Evolutionary conservation across 2,329 filamentous ascomycete genomes (phyloP).

Genomic region (Fusarium nelsonii): DNA sequence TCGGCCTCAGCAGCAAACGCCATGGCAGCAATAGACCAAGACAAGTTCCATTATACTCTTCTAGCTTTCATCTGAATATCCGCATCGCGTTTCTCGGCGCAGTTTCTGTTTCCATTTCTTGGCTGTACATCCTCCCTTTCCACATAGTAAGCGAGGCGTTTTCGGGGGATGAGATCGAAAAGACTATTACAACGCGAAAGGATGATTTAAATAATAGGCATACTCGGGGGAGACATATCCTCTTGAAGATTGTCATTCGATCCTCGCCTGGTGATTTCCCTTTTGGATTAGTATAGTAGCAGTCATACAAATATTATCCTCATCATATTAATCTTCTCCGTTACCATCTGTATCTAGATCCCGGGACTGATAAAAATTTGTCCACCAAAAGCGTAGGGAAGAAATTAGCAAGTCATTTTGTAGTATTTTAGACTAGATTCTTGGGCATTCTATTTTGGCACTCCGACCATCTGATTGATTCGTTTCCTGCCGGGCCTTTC

Average conservation of each 20-base stretch:
- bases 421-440: too few relatives aligned
- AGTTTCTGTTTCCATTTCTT: constrained; percentile 29
- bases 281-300: constrained; percentile 46
- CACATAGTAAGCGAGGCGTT: constrained; percentile 53
- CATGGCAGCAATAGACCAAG: constrained; percentile 67
- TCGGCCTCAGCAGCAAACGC: constrained; percentile 69
- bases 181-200: constrained; percentile 31
- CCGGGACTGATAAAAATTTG: neutral
- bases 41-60: neutral
- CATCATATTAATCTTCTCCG: constrained; percentile 1
- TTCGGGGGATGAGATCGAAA: constrained; percentile 46
- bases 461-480: too few relatives aligned
- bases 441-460: too few relatives aligned
- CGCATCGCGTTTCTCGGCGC: constrained; percentile 25
- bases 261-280: constrained; percentile 30
- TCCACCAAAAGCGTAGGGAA: neutral
- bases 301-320: constrained; percentile 42
- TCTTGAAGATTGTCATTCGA: constrained; percentile 5
- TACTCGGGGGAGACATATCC: neutral
- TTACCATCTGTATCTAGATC: neutral
- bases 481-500: neutral
- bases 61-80: constrained; percentile 18
- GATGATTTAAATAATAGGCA: constrained; percentile 11
- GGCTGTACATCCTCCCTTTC: constrained; percentile 43
- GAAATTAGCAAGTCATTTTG: neutral